Percentiles rank a stretch among this genome's conserved stretches.
Evolutionary conservation across 1,284 basidiomycete species (phyloP).

Genomic region (Coniferiporia sulphurascens): DNA sequence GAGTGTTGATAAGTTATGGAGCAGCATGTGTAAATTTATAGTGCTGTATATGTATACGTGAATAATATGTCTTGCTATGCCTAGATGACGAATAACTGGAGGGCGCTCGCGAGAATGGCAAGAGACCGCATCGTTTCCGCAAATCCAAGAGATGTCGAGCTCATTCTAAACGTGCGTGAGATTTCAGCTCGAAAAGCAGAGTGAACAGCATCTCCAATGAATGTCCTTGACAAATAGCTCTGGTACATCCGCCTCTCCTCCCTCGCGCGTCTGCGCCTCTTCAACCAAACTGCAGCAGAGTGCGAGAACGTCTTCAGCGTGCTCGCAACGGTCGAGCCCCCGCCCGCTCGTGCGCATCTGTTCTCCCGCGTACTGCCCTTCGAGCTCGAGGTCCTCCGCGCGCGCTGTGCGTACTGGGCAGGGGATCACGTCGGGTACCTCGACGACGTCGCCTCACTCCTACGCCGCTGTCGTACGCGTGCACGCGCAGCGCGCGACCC

Average conservation of each 20-base stretch:
- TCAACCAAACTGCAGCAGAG: conserved; percentile 77
- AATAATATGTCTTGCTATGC: background rate
- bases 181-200: background rate
- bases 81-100: conserved; percentile 82
- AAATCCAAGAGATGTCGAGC: conserved; percentile 57
- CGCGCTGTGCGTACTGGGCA: conserved; percentile 68
- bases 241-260: conserved; percentile 78
- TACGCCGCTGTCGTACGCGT: conserved; percentile 68
- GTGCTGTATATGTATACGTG: conserved; percentile 3
- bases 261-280: conserved; percentile 71
- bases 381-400: conserved; percentile 72
- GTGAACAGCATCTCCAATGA: background rate
- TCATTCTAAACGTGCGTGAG: conserved; percentile 60
- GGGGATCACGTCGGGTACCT: conserved; percentile 72
- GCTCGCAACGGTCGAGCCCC: conserved; percentile 52
- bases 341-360: conserved; percentile 43
- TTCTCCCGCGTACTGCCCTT: conserved; percentile 67
- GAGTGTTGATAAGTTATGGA: conserved; percentile 29
- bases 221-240: conserved; percentile 40
- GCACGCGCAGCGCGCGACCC: conserved; percentile 43
- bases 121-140: conserved; percentile 66
- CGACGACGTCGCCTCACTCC: conserved; percentile 72
- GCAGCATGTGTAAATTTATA: conserved; percentile 20
- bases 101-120: conserved; percentile 72
- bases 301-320: conserved; percentile 75